Percentiles rank a stretch among this genome's conserved stretches.
phyloP scores from a whole-genome alignment of 2,329 filamentous ascomycete species.

The Alternaria sp. region DNA sequence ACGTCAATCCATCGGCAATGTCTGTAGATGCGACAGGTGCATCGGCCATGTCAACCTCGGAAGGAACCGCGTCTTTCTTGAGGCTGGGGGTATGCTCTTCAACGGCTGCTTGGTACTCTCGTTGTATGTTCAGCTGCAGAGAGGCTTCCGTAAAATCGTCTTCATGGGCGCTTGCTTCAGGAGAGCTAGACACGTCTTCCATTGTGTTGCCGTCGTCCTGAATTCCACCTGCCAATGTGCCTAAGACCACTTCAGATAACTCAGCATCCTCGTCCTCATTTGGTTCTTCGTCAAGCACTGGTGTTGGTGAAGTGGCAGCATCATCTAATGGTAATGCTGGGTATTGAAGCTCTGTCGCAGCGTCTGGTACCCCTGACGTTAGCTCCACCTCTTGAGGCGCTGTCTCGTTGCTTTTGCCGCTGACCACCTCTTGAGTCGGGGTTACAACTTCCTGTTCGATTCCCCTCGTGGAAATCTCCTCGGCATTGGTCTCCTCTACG shows the following conservation, averaged over 20 bases:
- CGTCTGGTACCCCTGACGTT: not conserved
- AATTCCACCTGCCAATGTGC: not conserved
- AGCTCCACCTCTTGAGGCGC: not conserved
- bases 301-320: not conserved
- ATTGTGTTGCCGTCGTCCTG: not conserved
- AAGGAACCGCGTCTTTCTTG: not conserved
- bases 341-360: constrained; percentile 16
- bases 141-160: constrained; percentile 44
- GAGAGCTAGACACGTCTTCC: not conserved
- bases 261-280: constrained; percentile 5
- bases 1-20: constrained; percentile 44
- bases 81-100: not conserved
- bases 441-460: not conserved
- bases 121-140: constrained; percentile 41
- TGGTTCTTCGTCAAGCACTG: constrained; percentile 5
- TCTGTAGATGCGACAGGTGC: constrained; percentile 13
- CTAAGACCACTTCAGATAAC: constrained; percentile 3
- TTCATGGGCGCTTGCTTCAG: constrained; percentile 6
- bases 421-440: not conserved
- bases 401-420: not conserved
- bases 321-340: constrained; percentile 18
- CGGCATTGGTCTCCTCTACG: not conserved
- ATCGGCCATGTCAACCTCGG: not conserved
- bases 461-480: not conserved
- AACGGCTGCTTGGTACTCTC: constrained; percentile 24